Percentiles rank a stretch among this genome's conserved stretches.
These are phyloP conservation scores for Bryoglossum gracile DNA, from an alignment of 495 filamentous ascomycete genomes.

Conservation along the genomic window DNA sequence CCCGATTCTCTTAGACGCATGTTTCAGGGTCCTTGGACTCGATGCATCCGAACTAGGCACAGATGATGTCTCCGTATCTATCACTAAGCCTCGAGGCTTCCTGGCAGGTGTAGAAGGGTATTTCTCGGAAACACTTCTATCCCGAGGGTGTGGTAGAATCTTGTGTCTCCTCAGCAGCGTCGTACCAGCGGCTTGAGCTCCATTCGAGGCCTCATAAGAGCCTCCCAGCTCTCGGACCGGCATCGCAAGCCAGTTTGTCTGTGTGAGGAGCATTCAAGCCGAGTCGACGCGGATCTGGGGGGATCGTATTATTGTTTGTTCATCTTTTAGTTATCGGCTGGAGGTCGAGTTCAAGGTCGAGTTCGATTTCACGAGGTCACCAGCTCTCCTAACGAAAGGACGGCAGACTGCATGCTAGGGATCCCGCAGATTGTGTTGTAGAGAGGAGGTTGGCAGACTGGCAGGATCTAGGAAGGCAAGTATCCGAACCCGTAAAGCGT, in stretches of 20 bases:
- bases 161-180: constrained; percentile 48
- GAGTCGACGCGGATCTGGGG: constrained; percentile 1
- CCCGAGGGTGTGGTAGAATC: constrained; percentile 41
- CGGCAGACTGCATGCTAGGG: constrained; percentile 15
- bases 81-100: constrained; percentile 15
- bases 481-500: neutral
- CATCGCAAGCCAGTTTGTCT: constrained; percentile 27
- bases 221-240: constrained; percentile 20
- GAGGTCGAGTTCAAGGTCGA: constrained; percentile 4
- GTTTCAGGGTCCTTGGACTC: constrained; percentile 27
- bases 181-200: constrained; percentile 16
- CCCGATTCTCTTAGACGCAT: constrained; percentile 27
- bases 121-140: constrained; percentile 25
- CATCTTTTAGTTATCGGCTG: constrained; percentile 6
- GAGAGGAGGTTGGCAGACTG: too few relatives aligned
- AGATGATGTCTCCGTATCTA: constrained; percentile 22
- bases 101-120: constrained; percentile 23
- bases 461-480: too few relatives aligned
- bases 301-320: constrained; percentile 2
- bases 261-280: constrained; percentile 27
- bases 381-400: constrained; percentile 8
- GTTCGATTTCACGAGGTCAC: constrained; percentile 12
- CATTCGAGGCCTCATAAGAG: constrained; percentile 20
- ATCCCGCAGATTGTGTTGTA: too few relatives aligned
- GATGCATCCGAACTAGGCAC: constrained; percentile 21